Percentiles rank a stretch among this genome's conserved stretches.
Conservation (phyloP, 2,329 filamentous ascomycete species). For the Catunica adiposa region DNA sequence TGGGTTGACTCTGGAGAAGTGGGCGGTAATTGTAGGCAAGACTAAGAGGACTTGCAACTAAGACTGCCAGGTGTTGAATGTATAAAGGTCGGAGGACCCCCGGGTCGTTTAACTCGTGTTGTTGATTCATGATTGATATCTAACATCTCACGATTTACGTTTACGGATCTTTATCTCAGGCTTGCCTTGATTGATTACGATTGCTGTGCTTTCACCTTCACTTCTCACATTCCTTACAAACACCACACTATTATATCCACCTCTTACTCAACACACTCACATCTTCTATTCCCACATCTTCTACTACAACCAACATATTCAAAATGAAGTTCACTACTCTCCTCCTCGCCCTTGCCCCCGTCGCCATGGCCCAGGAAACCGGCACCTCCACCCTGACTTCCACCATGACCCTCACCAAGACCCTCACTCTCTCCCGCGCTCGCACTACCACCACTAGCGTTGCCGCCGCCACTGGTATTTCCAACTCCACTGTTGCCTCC, state of each 20-base stretch:
- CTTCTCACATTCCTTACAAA: slow-evolving; percentile 1
- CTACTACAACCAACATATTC: slow-evolving; percentile 1
- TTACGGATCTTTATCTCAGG: too few species aligned
- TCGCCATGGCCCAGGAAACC: slow-evolving; percentile 28
- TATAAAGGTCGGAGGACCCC: background rate
- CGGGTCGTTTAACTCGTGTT: background rate
- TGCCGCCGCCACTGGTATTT: slow-evolving; percentile 10
- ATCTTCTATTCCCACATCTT: background rate
- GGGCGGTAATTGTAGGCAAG: too few species aligned
- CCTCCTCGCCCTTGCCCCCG: slow-evolving; percentile 34
- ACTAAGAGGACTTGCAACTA: too few species aligned
- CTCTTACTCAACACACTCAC: background rate
- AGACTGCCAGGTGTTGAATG: background rate
- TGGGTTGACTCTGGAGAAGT: too few species aligned
- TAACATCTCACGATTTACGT: background rate
- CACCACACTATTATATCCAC: background rate
- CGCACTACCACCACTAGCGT: slow-evolving; percentile 23
- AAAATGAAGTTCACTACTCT: slow-evolving; percentile 28
- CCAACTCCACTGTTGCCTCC: slow-evolving; percentile 21
- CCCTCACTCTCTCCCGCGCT: slow-evolving; percentile 33
- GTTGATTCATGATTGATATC: background rate
- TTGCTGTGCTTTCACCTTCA: background rate
- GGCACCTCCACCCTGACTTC: slow-evolving; percentile 31
- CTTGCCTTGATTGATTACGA: background rate
- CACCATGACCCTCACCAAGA: slow-evolving; percentile 35